Base-by-base conservation (phyloP, 306 rosid species). In the Cicer bijugum region DNA sequence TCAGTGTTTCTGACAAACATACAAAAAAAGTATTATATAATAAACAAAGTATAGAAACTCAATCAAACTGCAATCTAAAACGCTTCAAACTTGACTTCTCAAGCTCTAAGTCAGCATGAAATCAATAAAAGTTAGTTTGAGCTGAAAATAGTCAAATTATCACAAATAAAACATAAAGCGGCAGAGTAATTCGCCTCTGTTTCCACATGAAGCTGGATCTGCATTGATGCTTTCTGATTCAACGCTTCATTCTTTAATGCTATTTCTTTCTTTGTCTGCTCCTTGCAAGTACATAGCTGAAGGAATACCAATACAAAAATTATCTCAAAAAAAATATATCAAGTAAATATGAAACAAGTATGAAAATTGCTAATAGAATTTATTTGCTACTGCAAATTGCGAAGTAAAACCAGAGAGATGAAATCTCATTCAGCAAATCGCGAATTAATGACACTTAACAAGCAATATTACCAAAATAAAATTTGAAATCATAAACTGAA, bases 211-310 rank as follows among this genome's bases (percentile, higher is more conserved):
- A 89, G 85, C 86, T 85, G 82, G 60, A 69, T 76, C 63, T 87
- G 86, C 70, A 86, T 40, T 23, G 71, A 75, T 56, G 84, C 67
- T 43, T 74, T 89, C 80, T 88, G 87, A 69, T 74, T 86, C 82
- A 91, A 73, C 61, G 92, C 94, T 69, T 87, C 95, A 64, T 75
- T 84, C 80, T 86, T 94, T 39, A 80, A 69, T 33, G 52, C 69
- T 52, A 14, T 67, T 74, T 88, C 97, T 51, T 42, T 82, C 85
- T 85, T 82, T 52, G 79, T 82, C 69, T 78, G 81, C 78, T 89
- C 91, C 84, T 82, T 90, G 84, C 91, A 88, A 78, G 80, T 58
- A 75, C 84, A 76, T 35, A 91, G 90, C 98, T 93, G 93, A 81
- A 83, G 81, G 28, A 78, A 69, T 16, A 50, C 17, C 80, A 58